Evolutionary conservation across 768 basidiomycete species (phyloP), one percentile per base, ranked within the genome.

Genomic region (Sporobolomyces roseus): DNA sequence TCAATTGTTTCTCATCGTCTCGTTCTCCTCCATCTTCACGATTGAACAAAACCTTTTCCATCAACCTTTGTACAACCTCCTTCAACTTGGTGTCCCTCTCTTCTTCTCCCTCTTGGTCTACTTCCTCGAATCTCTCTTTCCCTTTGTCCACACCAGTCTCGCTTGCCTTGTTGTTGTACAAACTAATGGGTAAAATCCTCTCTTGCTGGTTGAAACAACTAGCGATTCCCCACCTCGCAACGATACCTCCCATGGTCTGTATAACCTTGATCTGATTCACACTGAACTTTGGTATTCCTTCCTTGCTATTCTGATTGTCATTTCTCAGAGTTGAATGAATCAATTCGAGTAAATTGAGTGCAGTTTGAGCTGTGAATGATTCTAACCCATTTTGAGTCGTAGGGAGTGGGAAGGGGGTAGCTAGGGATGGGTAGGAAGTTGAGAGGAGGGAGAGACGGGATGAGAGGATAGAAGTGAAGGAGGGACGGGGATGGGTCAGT

Each of bases 181-280:
- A n/a, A n/a, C n/a, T n/a, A n/a, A n/a, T n/a, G n/a, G n/a, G n/a
- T n/a, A n/a, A n/a, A n/a, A n/a, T n/a, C n/a, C n/a, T n/a, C n/a
- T 25, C 3, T 29, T 21, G 49, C 5, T 10, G 25, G 45, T 46
- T 46, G 45, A 41, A 48, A 48, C 46, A 4, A 10, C 12, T 33
- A 8, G 27, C 36, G 21, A 72, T 21, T 3, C 52, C 62, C 71
- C 71, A 72, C 8, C 63, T 48, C 7, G 49, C 58, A 23, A 65
- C 43, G 60, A 72, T 38, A 23, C 54, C 66, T 0, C 36, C 54
- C 32, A 68, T 53, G 53, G 53, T 56, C 13, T 35, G 43, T 32
- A 72, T 27, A 0, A 50, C 27, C 13, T 68, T 68, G 6, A 23
- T 32, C 36, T 72, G 63, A 27, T 38, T 33, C 7, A 54, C n/a